Evolutionary conservation across 2,329 filamentous ascomycete genomes (phyloP), one percentile per base, ranked within the genome.

Genomic region (Claviceps monticola): DNA sequence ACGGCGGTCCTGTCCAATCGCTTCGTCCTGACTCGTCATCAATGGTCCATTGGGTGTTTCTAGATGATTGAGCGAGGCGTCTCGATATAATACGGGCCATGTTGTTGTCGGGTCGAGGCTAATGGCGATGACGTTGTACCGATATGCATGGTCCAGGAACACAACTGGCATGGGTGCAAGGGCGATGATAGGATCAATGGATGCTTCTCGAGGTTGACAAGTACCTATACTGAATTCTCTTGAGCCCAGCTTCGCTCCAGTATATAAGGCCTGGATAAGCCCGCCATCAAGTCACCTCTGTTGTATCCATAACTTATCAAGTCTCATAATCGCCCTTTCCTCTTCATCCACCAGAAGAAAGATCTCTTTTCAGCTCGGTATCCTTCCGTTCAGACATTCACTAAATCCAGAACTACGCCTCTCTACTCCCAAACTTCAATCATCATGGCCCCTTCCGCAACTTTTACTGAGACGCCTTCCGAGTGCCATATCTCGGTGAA

Each of bases 371-470:
- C 29, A 34, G 8, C 29, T 34, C 9, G 29, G 29, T 17, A 16
- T 39, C 1, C 38, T 39, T 39, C 5, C 5, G 16, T n/a, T 7
- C n/a, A n/a, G 14, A 8, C 14, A 17, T 4, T n/a, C 14, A 16
- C 16, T 6, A 17, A 39, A 39, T 11, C 11, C 29, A 34, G 1
- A 14, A 13, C 26, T 8, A 34, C 23, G 21, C 23, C 29, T 16
- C 26, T n/a, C 6, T 17, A 39, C 19, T 38, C 11, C 19, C n/a
- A n/a, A 26, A 5, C 41, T 39, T 42, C 4, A 11, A 36, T 58
- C 60, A 61, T 52, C 53, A 68, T 68, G 65, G 63, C 64, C 56
- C 65, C 65, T 59, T 63, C 61, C 47, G 65, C 65, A 51, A 63
- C 67, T 59, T 59, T 62, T 46, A 64, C 65, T 36, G 63, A 65